These are phyloP conservation scores for Emmonsiellopsis sp. DNA, from an alignment of 2,329 filamentous ascomycete genomes.

Conservation along the genomic window DNA sequence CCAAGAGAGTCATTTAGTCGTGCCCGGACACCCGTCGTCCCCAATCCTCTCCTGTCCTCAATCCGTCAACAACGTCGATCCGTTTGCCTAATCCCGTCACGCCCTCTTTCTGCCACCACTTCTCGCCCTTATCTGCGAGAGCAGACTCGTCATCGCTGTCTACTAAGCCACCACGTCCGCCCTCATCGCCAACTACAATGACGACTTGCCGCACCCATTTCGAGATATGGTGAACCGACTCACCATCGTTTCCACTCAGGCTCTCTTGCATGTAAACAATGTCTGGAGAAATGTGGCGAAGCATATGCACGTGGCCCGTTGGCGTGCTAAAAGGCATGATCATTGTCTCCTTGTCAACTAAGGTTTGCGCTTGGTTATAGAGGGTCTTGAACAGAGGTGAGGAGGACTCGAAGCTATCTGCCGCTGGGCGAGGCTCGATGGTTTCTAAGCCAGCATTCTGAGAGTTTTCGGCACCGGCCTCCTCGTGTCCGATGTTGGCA, in stretches of 20 bases:
- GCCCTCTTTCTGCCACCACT: slow-evolving; percentile 59
- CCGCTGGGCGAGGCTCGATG: slow-evolving; percentile 37
- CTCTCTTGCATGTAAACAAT: slow-evolving; percentile 83
- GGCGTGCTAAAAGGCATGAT: slow-evolving; percentile 79
- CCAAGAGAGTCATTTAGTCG: slow-evolving; percentile 29
- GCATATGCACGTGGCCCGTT: slow-evolving; percentile 76
- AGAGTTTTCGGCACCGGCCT: slow-evolving; percentile 39
- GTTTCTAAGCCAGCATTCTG: slow-evolving; percentile 45
- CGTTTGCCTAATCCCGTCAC: slow-evolving; percentile 79
- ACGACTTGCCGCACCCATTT: slow-evolving; percentile 55
- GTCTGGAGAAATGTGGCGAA: slow-evolving; percentile 76
- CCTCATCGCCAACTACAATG: slow-evolving; percentile 48
- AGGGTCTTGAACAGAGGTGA: slow-evolving; percentile 65
- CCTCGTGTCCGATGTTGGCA: slow-evolving; percentile 70
- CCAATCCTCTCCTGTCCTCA: slow-evolving; percentile 80
- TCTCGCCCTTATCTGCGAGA: slow-evolving; percentile 19
- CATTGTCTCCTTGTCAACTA: slow-evolving; percentile 78
- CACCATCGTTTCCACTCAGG: slow-evolving; percentile 65
- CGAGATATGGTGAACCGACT: slow-evolving; percentile 57
- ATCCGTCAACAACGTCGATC: slow-evolving; percentile 77
- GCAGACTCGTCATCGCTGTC: slow-evolving; percentile 60
- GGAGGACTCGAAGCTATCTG: slow-evolving; percentile 34
- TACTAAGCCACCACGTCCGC: slow-evolving; percentile 62
- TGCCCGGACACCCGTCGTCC: slow-evolving; percentile 62
- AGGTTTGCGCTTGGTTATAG: slow-evolving; percentile 64